Base-by-base conservation (phyloP, 2,329 filamentous ascomycete genomes). In the Stromatinia cepivora region DNA sequence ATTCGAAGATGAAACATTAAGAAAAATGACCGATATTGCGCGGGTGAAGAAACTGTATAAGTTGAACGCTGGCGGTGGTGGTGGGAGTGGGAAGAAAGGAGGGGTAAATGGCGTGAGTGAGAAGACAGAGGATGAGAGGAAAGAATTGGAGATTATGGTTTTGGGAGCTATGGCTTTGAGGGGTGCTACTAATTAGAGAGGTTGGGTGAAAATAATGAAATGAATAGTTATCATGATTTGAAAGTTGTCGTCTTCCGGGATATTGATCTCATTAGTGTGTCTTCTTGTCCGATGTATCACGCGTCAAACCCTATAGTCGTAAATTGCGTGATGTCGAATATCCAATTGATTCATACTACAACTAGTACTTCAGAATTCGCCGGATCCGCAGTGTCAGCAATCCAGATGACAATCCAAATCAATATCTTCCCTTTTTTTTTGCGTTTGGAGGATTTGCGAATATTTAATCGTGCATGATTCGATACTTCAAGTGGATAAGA, bases 11-110 rank as follows among this genome's bases (percentile, higher is more conserved):
- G 85, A 85, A 6, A 83, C 82, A n/a, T 79, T 97, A 28, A 78
- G 80, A 0, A 76, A 79, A 0, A 81, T 87, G 36, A 86, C 89
- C 2, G 92, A 97, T 77, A 79, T 90, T 75, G 78, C 82, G 31
- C 90, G 88, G 76, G 86, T 97, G 45, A 88, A 87, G 77, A 97
- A 97, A 81, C 88, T 92, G 72, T 97, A 97, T 81, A 97, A 97
- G 79, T 81, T 97, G 42, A 91, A 91, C 72, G 83, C 85, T 10
- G 80, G 82, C 59, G 84, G 70, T 22, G 70, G 61, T 7, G 70
- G 68, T 22, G 70, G 70, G 63, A 36, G 58, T 10, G 54, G 45
- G 1, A 48, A 20, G 20, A 31, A 53, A 54, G 50, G 34, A 4
- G 57, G 13, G 11, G 15, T 8, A 2, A 48, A 53, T 17, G 57